phyloP scores from a whole-genome alignment of 2,329 filamentous ascomycete genomes.

The Fusarium tuaranense region DNA sequence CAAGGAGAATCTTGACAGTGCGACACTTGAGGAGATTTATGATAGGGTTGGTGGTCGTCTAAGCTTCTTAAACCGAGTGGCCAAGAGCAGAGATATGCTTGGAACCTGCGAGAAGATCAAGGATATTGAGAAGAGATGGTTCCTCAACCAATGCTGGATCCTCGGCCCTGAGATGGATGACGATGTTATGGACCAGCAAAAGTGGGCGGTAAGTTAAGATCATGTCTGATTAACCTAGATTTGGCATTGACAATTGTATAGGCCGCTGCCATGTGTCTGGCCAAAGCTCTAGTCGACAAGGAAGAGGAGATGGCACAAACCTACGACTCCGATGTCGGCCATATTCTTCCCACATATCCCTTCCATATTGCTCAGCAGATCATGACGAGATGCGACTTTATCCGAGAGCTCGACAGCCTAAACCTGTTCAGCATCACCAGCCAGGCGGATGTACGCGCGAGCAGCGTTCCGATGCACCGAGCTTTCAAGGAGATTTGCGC shows the following conservation, averaged over 20 bases:
- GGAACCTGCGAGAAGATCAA: slow-evolving; percentile 80
- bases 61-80: slow-evolving; percentile 89
- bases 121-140: slow-evolving; percentile 79
- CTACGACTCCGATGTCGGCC: slow-evolving; percentile 75
- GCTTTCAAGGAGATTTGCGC: slow-evolving; percentile 89
- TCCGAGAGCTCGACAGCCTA: slow-evolving; percentile 89
- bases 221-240: not conserved
- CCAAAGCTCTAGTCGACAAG: slow-evolving; percentile 88
- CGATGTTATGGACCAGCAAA: slow-evolving; percentile 98
- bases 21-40: slow-evolving; percentile 82
- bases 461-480: slow-evolving; percentile 95
- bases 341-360: slow-evolving; percentile 82
- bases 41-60: slow-evolving; percentile 87
- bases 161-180: slow-evolving; percentile 85
- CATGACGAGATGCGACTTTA: slow-evolving; percentile 97
- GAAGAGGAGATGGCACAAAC: slow-evolving; percentile 74
- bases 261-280: slow-evolving; percentile 93
- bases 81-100: slow-evolving; percentile 86
- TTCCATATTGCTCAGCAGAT: slow-evolving; percentile 88
- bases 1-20: slow-evolving; percentile 65
- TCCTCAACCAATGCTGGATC: slow-evolving; percentile 81
- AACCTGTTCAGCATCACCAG: slow-evolving; percentile 97
- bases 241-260: slow-evolving; percentile 47
- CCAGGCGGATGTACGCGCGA: slow-evolving; percentile 86
- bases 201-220: slow-evolving; percentile 79